Conservation (phyloP, 2,329 filamentous ascomycete genomes). For the Penicillium sp. region DNA sequence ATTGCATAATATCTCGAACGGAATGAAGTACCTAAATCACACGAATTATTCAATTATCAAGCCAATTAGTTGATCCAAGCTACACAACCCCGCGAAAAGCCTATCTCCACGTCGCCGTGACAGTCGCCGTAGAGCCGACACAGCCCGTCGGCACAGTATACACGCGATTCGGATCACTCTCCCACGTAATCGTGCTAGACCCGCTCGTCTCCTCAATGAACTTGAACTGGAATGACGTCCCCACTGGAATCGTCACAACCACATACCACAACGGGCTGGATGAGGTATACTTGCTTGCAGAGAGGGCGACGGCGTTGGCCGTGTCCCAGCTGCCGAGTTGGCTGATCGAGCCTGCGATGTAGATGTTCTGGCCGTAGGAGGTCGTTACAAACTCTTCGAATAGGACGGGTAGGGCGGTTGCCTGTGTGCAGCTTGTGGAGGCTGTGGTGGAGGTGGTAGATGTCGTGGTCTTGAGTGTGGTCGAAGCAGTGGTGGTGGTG, state of each 20-base stretch:
- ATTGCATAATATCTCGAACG: slow-evolving; percentile 4
- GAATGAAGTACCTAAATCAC: background rate
- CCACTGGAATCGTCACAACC: slow-evolving; percentile 58
- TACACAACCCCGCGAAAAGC: slow-evolving; percentile 31
- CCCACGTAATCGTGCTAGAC: slow-evolving; percentile 58
- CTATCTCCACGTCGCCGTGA: slow-evolving; percentile 45
- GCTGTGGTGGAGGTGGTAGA: background rate
- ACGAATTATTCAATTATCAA: background rate
- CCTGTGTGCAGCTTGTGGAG: slow-evolving; percentile 22
- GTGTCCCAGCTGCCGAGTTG: slow-evolving; percentile 66
- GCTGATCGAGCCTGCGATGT: slow-evolving; percentile 61
- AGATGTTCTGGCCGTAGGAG: slow-evolving; percentile 64
- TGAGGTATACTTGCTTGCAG: slow-evolving; percentile 60
- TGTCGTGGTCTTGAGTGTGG: background rate
- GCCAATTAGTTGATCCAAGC: slow-evolving; percentile 14
- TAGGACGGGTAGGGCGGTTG: slow-evolving; percentile 58
- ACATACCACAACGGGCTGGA: slow-evolving; percentile 64
- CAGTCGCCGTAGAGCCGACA: slow-evolving; percentile 33
- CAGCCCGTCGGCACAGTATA: slow-evolving; percentile 46
- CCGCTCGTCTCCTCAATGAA: slow-evolving; percentile 63
- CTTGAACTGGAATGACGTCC: slow-evolving; percentile 66
- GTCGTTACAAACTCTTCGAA: slow-evolving; percentile 65
- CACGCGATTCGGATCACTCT: slow-evolving; percentile 56
- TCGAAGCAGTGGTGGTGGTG: slow-evolving; percentile 4
- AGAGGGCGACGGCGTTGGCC: slow-evolving; percentile 57